These are phyloP conservation scores for Pseudoscleropodium purum DNA, from an alignment of 225 moss, liverwort and hornwort genomes.

Conservation along the genomic window DNA sequence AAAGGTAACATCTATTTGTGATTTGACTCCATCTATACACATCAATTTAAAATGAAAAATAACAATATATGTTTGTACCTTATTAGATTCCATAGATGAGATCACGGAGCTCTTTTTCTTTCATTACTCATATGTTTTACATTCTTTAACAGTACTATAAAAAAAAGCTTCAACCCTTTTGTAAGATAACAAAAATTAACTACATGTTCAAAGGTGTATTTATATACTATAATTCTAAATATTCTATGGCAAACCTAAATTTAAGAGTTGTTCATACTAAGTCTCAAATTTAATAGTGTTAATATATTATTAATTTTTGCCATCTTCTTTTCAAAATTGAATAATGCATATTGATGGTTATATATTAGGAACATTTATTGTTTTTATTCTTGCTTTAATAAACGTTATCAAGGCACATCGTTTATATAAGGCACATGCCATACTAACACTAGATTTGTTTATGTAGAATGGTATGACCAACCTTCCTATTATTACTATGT, in stretches of 20 bases:
- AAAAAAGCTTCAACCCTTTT: not conserved
- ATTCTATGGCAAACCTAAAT: not conserved
- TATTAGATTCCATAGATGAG: not conserved
- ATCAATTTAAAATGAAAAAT: not conserved
- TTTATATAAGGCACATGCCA: too few species aligned
- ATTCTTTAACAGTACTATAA: not conserved
- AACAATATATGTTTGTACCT: not conserved
- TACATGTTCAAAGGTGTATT: not conserved
- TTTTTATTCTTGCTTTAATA: too few species aligned
- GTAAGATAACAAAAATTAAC: not conserved
- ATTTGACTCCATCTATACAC: not conserved
- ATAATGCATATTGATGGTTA: too few species aligned
- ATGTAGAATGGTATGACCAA: too few species aligned
- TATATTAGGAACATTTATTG: too few species aligned
- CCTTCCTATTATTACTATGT: too few species aligned
- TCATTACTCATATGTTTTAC: not conserved
- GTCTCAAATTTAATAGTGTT: not conserved
- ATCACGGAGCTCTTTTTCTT: not conserved
- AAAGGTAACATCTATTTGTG: not conserved
- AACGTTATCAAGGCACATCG: too few species aligned
- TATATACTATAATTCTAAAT: not conserved
- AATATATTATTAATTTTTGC: too few species aligned
- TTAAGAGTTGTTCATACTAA: not conserved
- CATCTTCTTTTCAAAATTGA: too few species aligned
- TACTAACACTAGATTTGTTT: too few species aligned